Conservation (phyloP, 2,329 filamentous ascomycete genomes). For the Cladosporium sp. region DNA sequence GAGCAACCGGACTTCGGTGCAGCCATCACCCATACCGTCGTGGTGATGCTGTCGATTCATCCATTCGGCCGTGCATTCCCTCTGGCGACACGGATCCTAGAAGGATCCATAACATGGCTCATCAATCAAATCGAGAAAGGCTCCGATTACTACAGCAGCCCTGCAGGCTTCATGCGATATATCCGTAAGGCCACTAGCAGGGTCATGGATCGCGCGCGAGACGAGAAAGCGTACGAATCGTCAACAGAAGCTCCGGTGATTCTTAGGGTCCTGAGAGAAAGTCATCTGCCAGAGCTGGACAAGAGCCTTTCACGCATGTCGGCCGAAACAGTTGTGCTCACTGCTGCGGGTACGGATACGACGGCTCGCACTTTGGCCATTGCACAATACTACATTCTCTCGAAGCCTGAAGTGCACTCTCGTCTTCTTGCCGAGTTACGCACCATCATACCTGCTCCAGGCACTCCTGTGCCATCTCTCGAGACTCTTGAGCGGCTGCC, state of each 20-base stretch:
- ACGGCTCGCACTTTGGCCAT: constrained; percentile 40
- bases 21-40: not conserved
- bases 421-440: constrained; percentile 38
- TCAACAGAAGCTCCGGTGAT: not conserved
- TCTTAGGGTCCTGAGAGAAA: not conserved
- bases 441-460: constrained; percentile 16
- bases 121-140: not conserved
- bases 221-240: not conserved
- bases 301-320: constrained; percentile 24
- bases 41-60: not conserved
- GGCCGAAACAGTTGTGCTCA: constrained; percentile 42
- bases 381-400: constrained; percentile 39
- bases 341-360: constrained; percentile 46
- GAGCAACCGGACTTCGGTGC: not conserved
- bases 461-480: constrained; percentile 1
- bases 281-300: not conserved
- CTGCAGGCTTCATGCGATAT: not conserved
- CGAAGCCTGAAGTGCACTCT: constrained; percentile 29
- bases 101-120: not conserved
- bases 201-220: not conserved
- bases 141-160: not conserved
- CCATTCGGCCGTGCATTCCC: not conserved
- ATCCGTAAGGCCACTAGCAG: not conserved
- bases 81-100: not conserved
- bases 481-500: constrained; percentile 15